Evolutionary conservation across 495 filamentous ascomycete species (phyloP).

Genomic region (Penicillium fimorum): DNA sequence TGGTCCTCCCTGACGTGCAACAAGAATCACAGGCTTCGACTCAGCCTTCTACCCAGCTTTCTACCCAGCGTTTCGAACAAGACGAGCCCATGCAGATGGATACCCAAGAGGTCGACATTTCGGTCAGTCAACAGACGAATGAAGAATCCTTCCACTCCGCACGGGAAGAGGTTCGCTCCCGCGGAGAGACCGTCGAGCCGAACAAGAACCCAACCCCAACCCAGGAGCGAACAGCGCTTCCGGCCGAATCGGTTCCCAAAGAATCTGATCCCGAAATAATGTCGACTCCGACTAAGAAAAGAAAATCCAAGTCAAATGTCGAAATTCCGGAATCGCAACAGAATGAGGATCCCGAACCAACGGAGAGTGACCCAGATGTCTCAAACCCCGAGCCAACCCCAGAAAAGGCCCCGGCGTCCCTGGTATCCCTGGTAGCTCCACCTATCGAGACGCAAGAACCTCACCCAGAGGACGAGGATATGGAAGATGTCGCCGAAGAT

Average conservation of each 20-base stretch:
- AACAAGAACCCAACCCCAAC: constrained; percentile 27
- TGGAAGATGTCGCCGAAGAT: constrained; percentile 23
- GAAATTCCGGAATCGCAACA: constrained; percentile 17
- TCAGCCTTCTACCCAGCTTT: constrained; percentile 38
- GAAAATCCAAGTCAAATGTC: constrained; percentile 5
- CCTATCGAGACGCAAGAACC: constrained; percentile 17
- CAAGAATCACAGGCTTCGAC: constrained; percentile 36
- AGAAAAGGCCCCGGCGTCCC: constrained; percentile 18
- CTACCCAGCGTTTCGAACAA: constrained; percentile 35
- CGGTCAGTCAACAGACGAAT: constrained; percentile 50
- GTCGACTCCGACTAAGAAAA: constrained; percentile 18
- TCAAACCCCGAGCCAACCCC: constrained; percentile 18
- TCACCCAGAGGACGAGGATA: constrained; percentile 22
- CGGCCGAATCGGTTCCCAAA: constrained; percentile 10
- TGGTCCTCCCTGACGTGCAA: constrained; percentile 36
- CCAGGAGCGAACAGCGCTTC: constrained; percentile 13
- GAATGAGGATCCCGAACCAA: constrained; percentile 10
- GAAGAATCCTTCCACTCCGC: constrained; percentile 68
- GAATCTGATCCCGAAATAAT: constrained; percentile 19
- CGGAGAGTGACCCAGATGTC: constrained; percentile 6
- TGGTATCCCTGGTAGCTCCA: constrained; percentile 12
- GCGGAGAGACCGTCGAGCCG: constrained; percentile 41
- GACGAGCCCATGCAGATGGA: constrained; percentile 36
- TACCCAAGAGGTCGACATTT: constrained; percentile 24
- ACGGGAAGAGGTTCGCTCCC: constrained; percentile 54